Evolutionary conservation across 2,329 filamentous ascomycete species (phyloP), one percentile per base, ranked within the genome.

Genomic region (Ceratocystis alfenasii): DNA sequence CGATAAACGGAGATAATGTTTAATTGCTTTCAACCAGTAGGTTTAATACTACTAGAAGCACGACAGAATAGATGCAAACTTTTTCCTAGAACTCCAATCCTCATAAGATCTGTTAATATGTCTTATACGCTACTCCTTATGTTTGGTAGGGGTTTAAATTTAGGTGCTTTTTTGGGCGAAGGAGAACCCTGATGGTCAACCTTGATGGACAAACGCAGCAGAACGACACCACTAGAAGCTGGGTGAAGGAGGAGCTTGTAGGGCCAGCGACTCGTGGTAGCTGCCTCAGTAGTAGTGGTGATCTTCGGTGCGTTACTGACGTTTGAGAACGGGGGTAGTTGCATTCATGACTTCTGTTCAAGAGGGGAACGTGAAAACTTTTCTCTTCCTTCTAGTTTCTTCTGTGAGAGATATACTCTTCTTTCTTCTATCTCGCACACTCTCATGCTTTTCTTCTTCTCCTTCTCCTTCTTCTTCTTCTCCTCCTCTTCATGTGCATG

Each of bases 141-240:
- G 30, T 5, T 36, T n/a, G 17, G 25, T 15, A 5, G 4, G 28
- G n/a, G 17, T 33, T 30, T 30, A 59, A 33, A 59, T 59, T 59
- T 59, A 36, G 25, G 17, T 33, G 15, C 17, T 44, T 53, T 61
- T 17, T 20, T 15, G 20, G 22, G 48, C 5, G 48, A n/a, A 20
- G n/a, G 41, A 44, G 64, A 65, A 68, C 66, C 66, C 64, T 68
- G 66, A 68, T 68, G 66, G 66, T n/a, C 63, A 67, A 67, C 66
- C 66, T 67, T 67, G 66, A 67, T 67, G 66, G 66, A 17, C 66
- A 50, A 63, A 59, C 55, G 55, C 55, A 59, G 55, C 55, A 17
- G 36, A 59, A 17, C 25, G n/a, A 15, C 28, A n/a, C 8, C 55
- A 30, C 15, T 15, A 15, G 28, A 28, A 30, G 28, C 5, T 36